Evolutionary conservation across 2,329 filamentous ascomycete genomes (phyloP).

Genomic region (Colletotrichum musae): DNA sequence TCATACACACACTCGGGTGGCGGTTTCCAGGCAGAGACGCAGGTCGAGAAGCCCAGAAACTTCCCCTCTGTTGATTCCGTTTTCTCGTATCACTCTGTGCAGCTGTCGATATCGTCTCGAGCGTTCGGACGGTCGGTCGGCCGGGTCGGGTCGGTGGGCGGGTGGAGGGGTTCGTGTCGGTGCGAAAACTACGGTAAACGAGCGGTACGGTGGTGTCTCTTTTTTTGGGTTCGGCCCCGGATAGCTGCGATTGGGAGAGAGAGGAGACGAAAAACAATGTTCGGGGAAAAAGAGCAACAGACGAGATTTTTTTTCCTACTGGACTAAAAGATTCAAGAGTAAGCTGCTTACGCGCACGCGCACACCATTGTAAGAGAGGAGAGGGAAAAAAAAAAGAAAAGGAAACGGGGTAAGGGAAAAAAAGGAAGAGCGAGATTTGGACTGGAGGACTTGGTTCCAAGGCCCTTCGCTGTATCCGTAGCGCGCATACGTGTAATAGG

Average conservation of each 20-base stretch:
- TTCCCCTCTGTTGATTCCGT: background rate
- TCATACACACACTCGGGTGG: background rate
- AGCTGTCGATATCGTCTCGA: constrained; percentile 23
- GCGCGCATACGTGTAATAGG: no score
- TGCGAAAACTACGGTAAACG: constrained; percentile 19
- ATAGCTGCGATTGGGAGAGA: background rate
- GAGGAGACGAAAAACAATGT: background rate
- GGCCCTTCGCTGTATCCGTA: constrained; percentile 24
- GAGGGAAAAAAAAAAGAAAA: constrained; percentile 4
- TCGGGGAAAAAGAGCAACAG: background rate
- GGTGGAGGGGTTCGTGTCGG: constrained; percentile 35
- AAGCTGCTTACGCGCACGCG: no score
- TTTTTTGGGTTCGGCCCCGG: constrained; percentile 4
- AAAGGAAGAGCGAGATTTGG: constrained; percentile 16
- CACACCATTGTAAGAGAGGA: no score
- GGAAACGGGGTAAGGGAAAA: constrained; percentile 3
- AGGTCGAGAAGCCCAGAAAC: background rate
- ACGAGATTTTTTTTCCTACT: background rate
- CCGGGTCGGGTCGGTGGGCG: constrained; percentile 20
- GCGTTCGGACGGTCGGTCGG: constrained; percentile 23
- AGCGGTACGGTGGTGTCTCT: constrained; percentile 22
- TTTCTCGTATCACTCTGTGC: background rate
- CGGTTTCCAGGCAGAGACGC: background rate
- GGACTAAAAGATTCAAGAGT: no score
- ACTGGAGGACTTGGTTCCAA: constrained; percentile 3